Percentiles rank a stretch among this genome's conserved stretches.
Conservation (phyloP, 345 rosid species). For the Leavenworthia alabamica region DNA sequence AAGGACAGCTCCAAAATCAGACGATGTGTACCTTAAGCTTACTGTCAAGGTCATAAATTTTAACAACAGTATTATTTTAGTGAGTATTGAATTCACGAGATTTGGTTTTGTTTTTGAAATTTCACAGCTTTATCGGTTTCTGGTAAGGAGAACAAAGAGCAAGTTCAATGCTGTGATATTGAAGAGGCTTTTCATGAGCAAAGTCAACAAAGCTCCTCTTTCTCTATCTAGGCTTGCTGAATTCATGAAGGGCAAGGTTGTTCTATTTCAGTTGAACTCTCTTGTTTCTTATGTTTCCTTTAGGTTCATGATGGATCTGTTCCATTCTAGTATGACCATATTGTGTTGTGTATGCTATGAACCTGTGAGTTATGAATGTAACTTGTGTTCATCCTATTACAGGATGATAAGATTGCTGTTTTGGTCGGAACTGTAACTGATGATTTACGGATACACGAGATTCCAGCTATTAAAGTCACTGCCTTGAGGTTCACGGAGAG, state of each 20-base stretch:
- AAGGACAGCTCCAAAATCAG: conserved; percentile 80
- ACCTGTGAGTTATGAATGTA: background rate
- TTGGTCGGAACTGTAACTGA: conserved; percentile 86
- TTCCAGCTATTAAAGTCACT: conserved; percentile 72
- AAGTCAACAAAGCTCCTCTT: conserved; percentile 78
- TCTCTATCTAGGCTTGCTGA: conserved; percentile 71
- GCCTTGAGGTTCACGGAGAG: conserved; percentile 23
- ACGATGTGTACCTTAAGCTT: conserved; percentile 93
- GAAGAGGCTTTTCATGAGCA: conserved; percentile 96
- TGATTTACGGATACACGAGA: conserved; percentile 77
- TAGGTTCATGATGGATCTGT: too few species aligned
- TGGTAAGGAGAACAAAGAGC: conserved; percentile 85
- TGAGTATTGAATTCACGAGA: background rate
- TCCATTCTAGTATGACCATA: too few species aligned
- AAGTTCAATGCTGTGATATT: conserved; percentile 85
- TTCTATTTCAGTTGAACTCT: background rate
- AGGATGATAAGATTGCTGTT: conserved; percentile 85
- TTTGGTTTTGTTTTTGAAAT: background rate
- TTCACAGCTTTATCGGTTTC: conserved; percentile 68
- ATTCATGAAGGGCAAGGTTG: conserved; percentile 77
- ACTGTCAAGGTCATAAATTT: conserved; percentile 63
- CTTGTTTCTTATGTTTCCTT: too few species aligned
- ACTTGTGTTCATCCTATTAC: background rate
- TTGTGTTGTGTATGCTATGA: background rate
- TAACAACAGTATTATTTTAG: background rate